Conservation (phyloP, 495 filamentous ascomycete genomes). For the Neurospora sp. region DNA sequence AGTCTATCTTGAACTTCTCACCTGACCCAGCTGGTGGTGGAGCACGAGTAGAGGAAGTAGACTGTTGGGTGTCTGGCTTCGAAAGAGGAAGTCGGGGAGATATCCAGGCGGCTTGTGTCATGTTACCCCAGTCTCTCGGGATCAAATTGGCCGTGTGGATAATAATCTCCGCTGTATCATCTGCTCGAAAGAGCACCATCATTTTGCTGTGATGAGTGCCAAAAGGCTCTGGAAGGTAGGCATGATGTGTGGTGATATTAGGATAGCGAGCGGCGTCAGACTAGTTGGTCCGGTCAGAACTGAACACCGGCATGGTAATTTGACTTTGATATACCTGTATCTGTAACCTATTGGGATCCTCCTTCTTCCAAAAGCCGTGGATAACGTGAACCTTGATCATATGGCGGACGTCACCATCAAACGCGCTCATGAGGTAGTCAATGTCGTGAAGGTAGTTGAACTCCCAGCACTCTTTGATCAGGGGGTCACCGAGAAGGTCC, state of each 20-base stretch:
- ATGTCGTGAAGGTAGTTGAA: conserved; percentile 85
- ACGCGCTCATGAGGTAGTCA: conserved; percentile 51
- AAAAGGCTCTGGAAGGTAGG: conserved; percentile 77
- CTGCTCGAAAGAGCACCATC: conserved; percentile 70
- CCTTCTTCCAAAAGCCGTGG: conserved; percentile 80
- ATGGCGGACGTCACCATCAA: conserved; percentile 59
- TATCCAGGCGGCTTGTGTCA: conserved; percentile 77
- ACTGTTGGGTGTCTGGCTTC: background rate
- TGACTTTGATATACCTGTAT: conserved; percentile 45
- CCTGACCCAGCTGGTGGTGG: conserved; percentile 46
- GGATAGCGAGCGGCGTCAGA: conserved; percentile 41
- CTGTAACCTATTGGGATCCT: conserved; percentile 47
- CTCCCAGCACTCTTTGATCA: conserved; percentile 80
- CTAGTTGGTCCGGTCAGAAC: background rate
- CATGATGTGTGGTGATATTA: conserved; percentile 62
- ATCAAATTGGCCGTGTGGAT: conserved; percentile 94
- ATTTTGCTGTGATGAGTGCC: conserved; percentile 79
- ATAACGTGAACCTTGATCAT: conserved; percentile 64
- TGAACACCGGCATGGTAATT: background rate
- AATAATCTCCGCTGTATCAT: conserved; percentile 66
- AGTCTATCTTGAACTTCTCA: conserved; percentile 60
- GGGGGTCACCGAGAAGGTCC: conserved; percentile 69
- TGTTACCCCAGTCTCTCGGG: conserved; percentile 70
- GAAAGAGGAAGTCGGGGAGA: conserved; percentile 59
- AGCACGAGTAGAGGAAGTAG: background rate